phyloP scores from a whole-genome alignment of 164 flowering plant genomes.

The Taxillus chinensis region DNA sequence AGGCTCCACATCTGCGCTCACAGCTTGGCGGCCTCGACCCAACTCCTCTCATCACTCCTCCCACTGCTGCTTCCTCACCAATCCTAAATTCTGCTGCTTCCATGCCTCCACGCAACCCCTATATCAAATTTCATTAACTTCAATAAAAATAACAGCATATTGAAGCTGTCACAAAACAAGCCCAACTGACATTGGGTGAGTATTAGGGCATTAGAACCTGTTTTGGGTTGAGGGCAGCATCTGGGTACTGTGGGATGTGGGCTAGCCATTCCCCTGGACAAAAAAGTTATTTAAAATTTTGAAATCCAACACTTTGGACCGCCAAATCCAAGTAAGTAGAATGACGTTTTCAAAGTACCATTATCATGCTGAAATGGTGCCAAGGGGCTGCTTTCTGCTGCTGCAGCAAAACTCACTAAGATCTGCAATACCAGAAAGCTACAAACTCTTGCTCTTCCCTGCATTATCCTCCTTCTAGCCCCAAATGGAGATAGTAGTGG shows the following conservation, averaged over 20 bases:
- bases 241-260: slow-evolving; percentile 9
- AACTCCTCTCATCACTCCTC: slow-evolving; percentile 15
- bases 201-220: slow-evolving; percentile 12
- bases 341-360: not conserved
- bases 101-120: slow-evolving; percentile 7
- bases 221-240: slow-evolving; percentile 10
- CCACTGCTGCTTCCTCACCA: slow-evolving; percentile 13
- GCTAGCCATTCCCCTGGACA: slow-evolving; percentile 9
- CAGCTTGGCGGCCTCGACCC: slow-evolving; percentile 66
- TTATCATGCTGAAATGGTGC: not conserved
- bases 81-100: slow-evolving; percentile 8
- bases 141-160: not conserved
- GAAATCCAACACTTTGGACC: too few relatives aligned
- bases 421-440: not conserved
- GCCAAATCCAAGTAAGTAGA: too few relatives aligned
- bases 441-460: too few relatives aligned
- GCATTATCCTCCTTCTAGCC: too few relatives aligned
- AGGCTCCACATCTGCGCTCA: slow-evolving; percentile 39
- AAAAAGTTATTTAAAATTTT: slow-evolving; percentile 1
- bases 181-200: slow-evolving; percentile 1
- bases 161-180: not conserved
- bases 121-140: not conserved
- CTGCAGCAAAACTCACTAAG: not conserved
- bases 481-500: too few relatives aligned
- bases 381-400: not conserved